Percentiles rank a stretch among this genome's conserved stretches.
These are phyloP conservation scores for Tanozyma kutaoensis DNA, from an alignment of 805 yeast genomes.

Conservation along the genomic window DNA sequence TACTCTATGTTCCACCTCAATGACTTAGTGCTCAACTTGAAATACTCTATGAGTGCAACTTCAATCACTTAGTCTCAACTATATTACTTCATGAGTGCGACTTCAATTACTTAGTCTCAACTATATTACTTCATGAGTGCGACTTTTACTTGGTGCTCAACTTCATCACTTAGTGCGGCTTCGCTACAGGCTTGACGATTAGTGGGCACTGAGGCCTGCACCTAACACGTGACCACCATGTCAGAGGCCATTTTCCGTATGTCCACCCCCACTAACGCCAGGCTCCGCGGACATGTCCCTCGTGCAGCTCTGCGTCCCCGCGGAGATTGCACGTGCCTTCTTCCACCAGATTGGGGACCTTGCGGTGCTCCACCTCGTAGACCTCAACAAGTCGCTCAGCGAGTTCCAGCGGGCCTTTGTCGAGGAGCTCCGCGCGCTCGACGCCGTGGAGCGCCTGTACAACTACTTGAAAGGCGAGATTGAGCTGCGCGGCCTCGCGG, in stretches of 20 bases:
- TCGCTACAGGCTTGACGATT: no score
- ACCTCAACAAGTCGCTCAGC: constrained; percentile 61
- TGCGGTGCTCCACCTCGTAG: constrained; percentile 80
- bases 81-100: no score
- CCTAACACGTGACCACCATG: no score
- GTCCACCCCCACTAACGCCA: constrained; percentile 13
- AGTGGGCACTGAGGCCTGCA: no score
- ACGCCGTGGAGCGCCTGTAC: constrained; percentile 78
- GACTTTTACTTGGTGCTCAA: no score
- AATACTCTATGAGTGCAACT: no score
- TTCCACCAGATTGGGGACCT: constrained; percentile 79
- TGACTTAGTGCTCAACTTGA: no score
- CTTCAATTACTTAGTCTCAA: no score
- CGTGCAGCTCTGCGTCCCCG: constrained; percentile 82
- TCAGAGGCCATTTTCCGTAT: constrained; percentile 34
- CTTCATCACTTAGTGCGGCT: no score
- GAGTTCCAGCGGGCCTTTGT: constrained; percentile 88
- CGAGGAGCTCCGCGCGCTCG: constrained; percentile 70
- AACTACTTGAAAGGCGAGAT: constrained; percentile 32
- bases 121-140: no score
- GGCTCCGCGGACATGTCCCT: constrained; percentile 97
- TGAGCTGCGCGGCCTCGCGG: constrained; percentile 30
- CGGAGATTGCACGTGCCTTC: constrained; percentile 79
- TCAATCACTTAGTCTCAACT: no score
- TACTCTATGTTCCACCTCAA: no score